Base-by-base conservation (phyloP, 2,329 filamentous ascomycete species). In the Arthroderma sp. region DNA sequence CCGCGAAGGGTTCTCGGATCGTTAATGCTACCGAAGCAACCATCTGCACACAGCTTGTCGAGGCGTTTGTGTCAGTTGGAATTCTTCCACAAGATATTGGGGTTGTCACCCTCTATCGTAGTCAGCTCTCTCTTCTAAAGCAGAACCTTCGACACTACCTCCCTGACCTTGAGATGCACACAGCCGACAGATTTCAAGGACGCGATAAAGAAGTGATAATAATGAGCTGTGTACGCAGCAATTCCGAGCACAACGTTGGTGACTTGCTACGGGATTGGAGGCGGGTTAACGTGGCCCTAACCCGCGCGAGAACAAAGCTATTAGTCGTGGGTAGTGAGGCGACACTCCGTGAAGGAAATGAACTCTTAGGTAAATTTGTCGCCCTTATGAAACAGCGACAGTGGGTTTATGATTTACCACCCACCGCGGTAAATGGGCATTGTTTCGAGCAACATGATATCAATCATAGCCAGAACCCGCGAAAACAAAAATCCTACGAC, bases 101-200 rank as follows among this genome's bases (percentile, higher is more conserved):
- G 39, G 83, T 98, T 53, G 95, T 98, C 68, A 95, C 91, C 10
- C 87, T 95, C 63, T 98, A 98, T 64, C 84, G 91, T 47, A 88
- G 84, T 4, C 91, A 98, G 62, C 77, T 98, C 1, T 80, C 86
- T 0, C 70, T 94, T 2, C 72, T 98, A 1, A 84, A 85, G 51
- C 78, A 88, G 49, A 73, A 72, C 7, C 75, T 94, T 31, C 76
- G 77, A 30, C 69, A 66, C 36, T 64, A 72, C 53, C 66, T 71
- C 0, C 66, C 70, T 0, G 75, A 76, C 2, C 79, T 98, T 1
- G 91, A 98, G 64, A 87, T 96, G 74, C 87, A 98, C 64, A 96
- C 91, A 0, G 88, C 91, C 3, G 91, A 98, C 65, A 86, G 89
- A 38, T 98, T 94, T 63, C 91, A 98, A 61, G 91, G 91, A 5